A percentile compares a stretch with the other conserved stretches of the same genome.
These are phyloP conservation scores for Xylariales sp. DNA, from an alignment of 2,329 filamentous ascomycete species.

Conservation along the genomic window DNA sequence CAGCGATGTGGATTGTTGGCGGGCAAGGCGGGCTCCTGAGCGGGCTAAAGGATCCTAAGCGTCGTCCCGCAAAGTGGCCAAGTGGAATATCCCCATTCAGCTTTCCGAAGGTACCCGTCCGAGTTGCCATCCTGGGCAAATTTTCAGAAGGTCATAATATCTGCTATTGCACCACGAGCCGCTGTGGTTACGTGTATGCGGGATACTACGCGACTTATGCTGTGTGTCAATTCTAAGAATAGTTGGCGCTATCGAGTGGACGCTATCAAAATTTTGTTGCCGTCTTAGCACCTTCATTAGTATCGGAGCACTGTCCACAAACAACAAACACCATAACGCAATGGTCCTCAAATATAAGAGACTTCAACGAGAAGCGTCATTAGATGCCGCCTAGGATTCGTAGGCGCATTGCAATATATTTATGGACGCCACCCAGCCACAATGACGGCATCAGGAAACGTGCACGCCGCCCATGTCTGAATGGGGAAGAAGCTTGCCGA, in stretches of 20 bases:
- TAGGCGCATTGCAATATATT: not conserved
- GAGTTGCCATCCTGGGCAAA: slow-evolving; percentile 29
- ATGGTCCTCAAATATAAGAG: slow-evolving; percentile 7
- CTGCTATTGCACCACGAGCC: slow-evolving; percentile 12
- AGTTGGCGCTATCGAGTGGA: not conserved
- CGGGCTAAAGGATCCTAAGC: slow-evolving; percentile 15
- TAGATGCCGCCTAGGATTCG: not conserved
- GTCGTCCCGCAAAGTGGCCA: slow-evolving; percentile 11
- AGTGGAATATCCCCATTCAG: slow-evolving; percentile 25
- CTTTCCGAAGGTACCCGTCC: slow-evolving; percentile 24
- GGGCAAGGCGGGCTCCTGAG: not conserved
- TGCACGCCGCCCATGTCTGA: not conserved
- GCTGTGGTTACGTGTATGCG: not conserved
- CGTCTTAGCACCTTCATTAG: not conserved
- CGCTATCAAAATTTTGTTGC: not conserved
- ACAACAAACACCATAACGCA: not conserved
- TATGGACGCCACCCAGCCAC: slow-evolving; percentile 22
- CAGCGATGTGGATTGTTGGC: not conserved
- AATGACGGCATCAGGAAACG: slow-evolving; percentile 35
- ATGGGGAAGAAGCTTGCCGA: slow-evolving; percentile 12
- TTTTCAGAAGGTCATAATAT: slow-evolving; percentile 32
- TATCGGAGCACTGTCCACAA: not conserved
- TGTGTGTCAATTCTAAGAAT: slow-evolving; percentile 2
- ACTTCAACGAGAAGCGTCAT: slow-evolving; percentile 7
- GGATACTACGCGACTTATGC: slow-evolving; percentile 2